phyloP scores from a whole-genome alignment of 768 basidiomycete species.

The Galerina marginata region DNA sequence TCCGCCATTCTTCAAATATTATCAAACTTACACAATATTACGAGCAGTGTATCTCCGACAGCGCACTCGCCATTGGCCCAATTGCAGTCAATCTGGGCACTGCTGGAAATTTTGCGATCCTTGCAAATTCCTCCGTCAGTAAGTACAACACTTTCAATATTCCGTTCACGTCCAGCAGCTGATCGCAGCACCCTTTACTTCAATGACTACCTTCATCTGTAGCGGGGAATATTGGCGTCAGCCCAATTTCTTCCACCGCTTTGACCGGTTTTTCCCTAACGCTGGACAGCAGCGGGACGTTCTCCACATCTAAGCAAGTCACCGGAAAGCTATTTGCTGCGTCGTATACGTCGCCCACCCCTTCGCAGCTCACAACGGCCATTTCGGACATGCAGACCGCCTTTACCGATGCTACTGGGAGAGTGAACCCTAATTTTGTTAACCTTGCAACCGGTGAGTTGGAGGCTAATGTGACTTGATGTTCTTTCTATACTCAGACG shows the following conservation, averaged over 20 bases:
- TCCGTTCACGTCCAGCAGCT: too few species aligned
- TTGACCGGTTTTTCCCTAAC: slow-evolving; percentile 30
- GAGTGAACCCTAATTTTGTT: slow-evolving; percentile 20
- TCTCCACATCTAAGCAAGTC: slow-evolving; percentile 27
- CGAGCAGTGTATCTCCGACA: slow-evolving; percentile 9
- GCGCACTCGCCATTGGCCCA: slow-evolving; percentile 4
- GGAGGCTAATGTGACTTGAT: background rate
- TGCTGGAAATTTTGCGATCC: slow-evolving; percentile 16
- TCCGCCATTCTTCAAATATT: background rate
- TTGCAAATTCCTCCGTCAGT: slow-evolving; percentile 18
- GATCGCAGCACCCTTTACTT: too few species aligned
- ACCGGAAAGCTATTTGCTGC: slow-evolving; percentile 26
- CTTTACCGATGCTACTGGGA: slow-evolving; percentile 23
- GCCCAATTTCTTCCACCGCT: slow-evolving; percentile 22
- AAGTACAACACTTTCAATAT: background rate
- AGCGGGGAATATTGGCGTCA: slow-evolving; percentile 26
- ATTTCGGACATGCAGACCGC: slow-evolving; percentile 28
- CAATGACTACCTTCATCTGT: background rate
- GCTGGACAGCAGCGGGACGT: slow-evolving; percentile 18
- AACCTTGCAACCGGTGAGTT: slow-evolving; percentile 22
- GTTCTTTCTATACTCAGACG: background rate
- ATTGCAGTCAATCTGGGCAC: slow-evolving; percentile 16
- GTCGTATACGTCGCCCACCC: slow-evolving; percentile 24
- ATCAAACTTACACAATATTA: too few species aligned
- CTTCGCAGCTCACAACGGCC: slow-evolving; percentile 22